These are phyloP conservation scores for Salix suchowensis DNA, from an alignment of 345 rosid species.

Conservation along the genomic window DNA sequence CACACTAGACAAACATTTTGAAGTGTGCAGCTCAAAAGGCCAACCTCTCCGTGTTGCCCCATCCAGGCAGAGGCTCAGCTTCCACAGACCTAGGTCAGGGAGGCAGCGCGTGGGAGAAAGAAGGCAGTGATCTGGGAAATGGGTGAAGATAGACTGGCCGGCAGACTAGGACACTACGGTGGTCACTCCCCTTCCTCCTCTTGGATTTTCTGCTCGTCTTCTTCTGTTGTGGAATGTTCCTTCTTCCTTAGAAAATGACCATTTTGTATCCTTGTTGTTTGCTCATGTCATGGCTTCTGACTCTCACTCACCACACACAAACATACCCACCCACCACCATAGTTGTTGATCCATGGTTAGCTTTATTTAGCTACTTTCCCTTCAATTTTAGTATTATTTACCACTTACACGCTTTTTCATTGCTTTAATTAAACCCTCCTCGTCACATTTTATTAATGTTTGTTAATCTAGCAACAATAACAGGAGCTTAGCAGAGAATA, in stretches of 20 bases:
- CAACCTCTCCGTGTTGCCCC: too few relatives aligned
- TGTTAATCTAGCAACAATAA: background rate
- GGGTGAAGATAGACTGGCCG: too few relatives aligned
- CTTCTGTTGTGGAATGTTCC: constrained; percentile 13
- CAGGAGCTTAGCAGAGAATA: background rate
- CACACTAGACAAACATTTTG: too few relatives aligned
- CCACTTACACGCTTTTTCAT: background rate
- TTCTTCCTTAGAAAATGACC: background rate
- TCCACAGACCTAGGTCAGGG: background rate
- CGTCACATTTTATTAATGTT: background rate
- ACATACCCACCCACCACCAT: background rate
- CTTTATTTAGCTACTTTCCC: background rate
- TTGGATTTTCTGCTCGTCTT: constrained; percentile 33
- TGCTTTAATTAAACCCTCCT: background rate
- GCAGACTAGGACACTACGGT: too few relatives aligned
- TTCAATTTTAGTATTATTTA: background rate
- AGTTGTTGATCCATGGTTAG: background rate
- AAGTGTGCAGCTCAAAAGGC: too few relatives aligned
- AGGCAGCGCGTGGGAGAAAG: background rate
- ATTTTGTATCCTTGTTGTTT: background rate
- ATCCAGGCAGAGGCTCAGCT: too few relatives aligned
- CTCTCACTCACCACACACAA: background rate
- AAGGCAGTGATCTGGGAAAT: background rate
- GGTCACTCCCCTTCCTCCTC: constrained; percentile 17
- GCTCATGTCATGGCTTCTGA: constrained; percentile 10